phyloP scores from a whole-genome alignment of 371 early-diverging fungal genomes.

The Apophysomyces ossiformis region DNA sequence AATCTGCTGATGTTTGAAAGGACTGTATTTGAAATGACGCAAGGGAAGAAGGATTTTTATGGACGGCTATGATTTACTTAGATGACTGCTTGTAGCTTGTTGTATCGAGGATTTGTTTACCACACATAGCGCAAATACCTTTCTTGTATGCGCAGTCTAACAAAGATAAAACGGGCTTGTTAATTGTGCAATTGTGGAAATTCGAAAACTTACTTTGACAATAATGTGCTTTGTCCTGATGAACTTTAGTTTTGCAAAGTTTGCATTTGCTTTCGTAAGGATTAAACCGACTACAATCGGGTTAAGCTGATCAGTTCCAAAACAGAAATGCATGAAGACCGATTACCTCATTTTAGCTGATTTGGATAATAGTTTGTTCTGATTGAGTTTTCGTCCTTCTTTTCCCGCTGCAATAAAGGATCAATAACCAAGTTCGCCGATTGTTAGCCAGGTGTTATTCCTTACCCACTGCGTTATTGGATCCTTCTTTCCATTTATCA shows the following conservation, averaged over 20 bases:
- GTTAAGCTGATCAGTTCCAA: neutral
- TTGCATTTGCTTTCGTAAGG: slow-evolving; percentile 68
- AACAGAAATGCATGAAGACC: slow-evolving; percentile 8
- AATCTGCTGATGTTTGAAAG: neutral
- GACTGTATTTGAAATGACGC: neutral
- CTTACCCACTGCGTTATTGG: slow-evolving; percentile 57
- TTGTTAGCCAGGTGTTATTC: neutral
- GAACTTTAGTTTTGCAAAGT: slow-evolving; percentile 67
- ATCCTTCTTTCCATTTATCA: slow-evolving; percentile 75
- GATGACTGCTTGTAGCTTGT: slow-evolving; percentile 66
- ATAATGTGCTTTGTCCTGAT: slow-evolving; percentile 67
- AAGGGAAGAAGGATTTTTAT: neutral
- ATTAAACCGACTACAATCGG: slow-evolving; percentile 32
- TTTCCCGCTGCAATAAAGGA: slow-evolving; percentile 34
- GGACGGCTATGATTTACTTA: slow-evolving; percentile 41
- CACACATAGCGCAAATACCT: slow-evolving; percentile 84
- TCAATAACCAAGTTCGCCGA: neutral
- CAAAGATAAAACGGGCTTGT: neutral
- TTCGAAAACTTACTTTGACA: slow-evolving; percentile 61
- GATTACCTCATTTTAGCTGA: slow-evolving; percentile 58
- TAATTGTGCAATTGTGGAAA: neutral
- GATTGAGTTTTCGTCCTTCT: slow-evolving; percentile 65
- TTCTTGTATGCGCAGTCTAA: slow-evolving; percentile 70
- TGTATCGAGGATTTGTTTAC: slow-evolving; percentile 71
- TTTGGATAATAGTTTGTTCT: slow-evolving; percentile 73